A percentile compares a stretch with the other conserved stretches of the same genome.
These are phyloP conservation scores for Leccinum pachyderme DNA, from an alignment of 1,284 basidiomycete species.

Conservation along the genomic window DNA sequence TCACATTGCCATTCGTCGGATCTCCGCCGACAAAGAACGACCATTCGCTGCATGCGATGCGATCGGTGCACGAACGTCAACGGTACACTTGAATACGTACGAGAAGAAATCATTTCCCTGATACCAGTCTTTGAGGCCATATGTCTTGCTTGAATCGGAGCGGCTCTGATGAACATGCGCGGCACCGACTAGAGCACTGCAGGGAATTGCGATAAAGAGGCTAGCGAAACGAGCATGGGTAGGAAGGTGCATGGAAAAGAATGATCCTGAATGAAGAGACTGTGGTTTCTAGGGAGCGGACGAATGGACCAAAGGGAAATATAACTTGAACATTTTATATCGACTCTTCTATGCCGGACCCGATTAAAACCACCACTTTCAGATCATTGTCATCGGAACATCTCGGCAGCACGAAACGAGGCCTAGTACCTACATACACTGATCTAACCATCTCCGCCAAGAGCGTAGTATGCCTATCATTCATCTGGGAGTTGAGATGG, in stretches of 20 bases:
- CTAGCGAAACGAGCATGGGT: slow-evolving; percentile 5
- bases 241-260: background rate
- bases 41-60: slow-evolving; percentile 46
- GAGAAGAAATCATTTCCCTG: slow-evolving; percentile 20
- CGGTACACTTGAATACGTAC: slow-evolving; percentile 13
- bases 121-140: slow-evolving; percentile 19
- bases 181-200: background rate
- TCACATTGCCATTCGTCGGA: slow-evolving; percentile 66
- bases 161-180: background rate
- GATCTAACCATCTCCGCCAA: background rate
- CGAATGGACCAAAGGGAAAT: background rate
- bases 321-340: slow-evolving; percentile 10
- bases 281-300: background rate
- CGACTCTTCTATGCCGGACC: background rate
- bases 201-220: slow-evolving; percentile 4
- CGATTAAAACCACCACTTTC: background rate
- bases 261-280: background rate
- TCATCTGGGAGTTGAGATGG: background rate
- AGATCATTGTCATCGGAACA: background rate
- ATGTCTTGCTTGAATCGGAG: slow-evolving; percentile 1
- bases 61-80: background rate
- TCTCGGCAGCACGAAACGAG: background rate
- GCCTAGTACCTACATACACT: background rate
- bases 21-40: slow-evolving; percentile 55
- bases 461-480: background rate